phyloP scores from a whole-genome alignment of 192 early-diverging fungal species.

The Thoreauomyces humboldtii region DNA sequence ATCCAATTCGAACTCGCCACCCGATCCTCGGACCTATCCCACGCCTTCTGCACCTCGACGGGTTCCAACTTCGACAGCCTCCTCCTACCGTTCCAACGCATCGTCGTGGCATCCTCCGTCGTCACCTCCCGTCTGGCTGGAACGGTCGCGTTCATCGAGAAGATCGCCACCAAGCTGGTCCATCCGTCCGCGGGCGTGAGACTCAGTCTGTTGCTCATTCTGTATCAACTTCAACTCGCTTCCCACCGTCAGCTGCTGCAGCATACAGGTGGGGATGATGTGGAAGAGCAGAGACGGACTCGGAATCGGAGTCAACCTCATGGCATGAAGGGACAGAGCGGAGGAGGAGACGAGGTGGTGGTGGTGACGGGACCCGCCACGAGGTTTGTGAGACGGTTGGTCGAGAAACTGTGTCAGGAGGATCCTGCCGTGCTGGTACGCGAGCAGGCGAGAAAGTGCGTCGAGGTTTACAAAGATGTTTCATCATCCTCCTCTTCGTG shows the following conservation, averaged over 20 bases:
- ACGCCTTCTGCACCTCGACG: too few relatives aligned
- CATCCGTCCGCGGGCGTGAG: conserved; percentile 52
- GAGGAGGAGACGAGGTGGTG: background rate
- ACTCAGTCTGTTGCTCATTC: conserved; percentile 47
- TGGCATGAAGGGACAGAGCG: conserved; percentile 31
- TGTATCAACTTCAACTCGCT: conserved; percentile 45
- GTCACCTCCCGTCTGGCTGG: conserved; percentile 9
- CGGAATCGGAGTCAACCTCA: too few relatives aligned
- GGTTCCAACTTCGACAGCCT: too few relatives aligned
- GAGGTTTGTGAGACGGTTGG: conserved; percentile 13
- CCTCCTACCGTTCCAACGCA: conserved; percentile 50
- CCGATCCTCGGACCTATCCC: too few relatives aligned
- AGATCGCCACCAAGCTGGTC: conserved; percentile 26
- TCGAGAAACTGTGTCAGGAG: conserved; percentile 33
- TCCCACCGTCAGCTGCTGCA: too few relatives aligned
- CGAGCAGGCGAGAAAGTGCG: conserved; percentile 41
- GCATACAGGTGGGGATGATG: too few relatives aligned
- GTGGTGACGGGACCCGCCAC: background rate
- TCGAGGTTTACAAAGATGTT: too few relatives aligned
- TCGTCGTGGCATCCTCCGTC: conserved; percentile 41
- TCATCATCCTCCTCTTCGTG: too few relatives aligned
- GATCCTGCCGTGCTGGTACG: conserved; percentile 50
- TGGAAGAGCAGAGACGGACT: too few relatives aligned
- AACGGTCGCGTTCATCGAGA: conserved; percentile 31
- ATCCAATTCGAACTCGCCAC: too few relatives aligned